These are phyloP conservation scores for Glebionis coronaria DNA, from an alignment of 129 eudicot genomes.

Conservation along the genomic window DNA sequence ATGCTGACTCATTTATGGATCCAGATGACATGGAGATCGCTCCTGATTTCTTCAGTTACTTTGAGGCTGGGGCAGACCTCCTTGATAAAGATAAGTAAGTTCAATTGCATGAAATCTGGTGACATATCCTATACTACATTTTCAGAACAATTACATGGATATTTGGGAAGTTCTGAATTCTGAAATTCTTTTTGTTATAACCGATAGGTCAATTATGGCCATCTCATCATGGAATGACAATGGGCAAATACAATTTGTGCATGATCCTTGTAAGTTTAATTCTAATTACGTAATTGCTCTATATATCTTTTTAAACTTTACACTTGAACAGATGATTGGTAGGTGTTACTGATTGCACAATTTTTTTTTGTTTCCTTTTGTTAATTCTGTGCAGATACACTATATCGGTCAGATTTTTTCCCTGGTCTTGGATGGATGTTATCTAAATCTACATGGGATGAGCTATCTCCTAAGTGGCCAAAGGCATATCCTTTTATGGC, in stretches of 20 bases:
- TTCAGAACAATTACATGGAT: background rate
- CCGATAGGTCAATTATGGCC: conserved; percentile 64
- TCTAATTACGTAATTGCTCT: no score
- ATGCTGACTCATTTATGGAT: conserved; percentile 11
- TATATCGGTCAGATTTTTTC: conserved; percentile 94
- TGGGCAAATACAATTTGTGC: conserved; percentile 94
- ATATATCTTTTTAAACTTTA: no score
- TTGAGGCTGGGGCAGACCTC: conserved; percentile 93
- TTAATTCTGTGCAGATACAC: conserved; percentile 58
- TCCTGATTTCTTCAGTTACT: conserved; percentile 86
- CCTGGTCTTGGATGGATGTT: conserved; percentile 99
- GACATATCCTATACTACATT: conserved; percentile 3
- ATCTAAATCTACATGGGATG: conserved; percentile 84
- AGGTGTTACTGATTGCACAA: no score
- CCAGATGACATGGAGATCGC: conserved; percentile 99
- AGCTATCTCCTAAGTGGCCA: conserved; percentile 98
- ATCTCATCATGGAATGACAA: conserved; percentile 98
- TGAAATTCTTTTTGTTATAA: no score
- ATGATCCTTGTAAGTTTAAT: conserved; percentile 84
- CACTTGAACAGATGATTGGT: no score
- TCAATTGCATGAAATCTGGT: conserved; percentile 9
- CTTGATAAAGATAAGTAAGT: conserved; percentile 85
- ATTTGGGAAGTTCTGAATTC: no score
- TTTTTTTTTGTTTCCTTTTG: background rate
- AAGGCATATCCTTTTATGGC: conserved; percentile 89